These are phyloP conservation scores for Mrakia hoshinonis DNA, from an alignment of 768 basidiomycete species.

Conservation along the genomic window DNA sequence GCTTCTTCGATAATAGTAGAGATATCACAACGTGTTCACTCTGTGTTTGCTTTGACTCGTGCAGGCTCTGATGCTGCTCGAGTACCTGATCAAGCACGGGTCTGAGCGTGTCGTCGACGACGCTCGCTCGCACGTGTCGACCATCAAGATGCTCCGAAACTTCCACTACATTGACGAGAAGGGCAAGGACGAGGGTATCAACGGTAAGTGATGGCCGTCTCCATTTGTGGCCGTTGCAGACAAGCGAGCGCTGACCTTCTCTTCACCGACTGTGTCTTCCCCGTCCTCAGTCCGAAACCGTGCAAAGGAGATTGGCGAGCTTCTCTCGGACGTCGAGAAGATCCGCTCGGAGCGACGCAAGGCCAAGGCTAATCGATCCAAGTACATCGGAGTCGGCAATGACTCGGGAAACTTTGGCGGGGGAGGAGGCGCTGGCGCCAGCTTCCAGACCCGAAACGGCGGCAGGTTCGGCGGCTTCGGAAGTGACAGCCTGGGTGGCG, in stretches of 20 bases:
- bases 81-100: conserved; percentile 94
- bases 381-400: conserved; percentile 79
- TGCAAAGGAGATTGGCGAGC: conserved; percentile 80
- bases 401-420: conserved; percentile 47
- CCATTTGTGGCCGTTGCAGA: not conserved
- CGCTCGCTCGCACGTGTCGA: conserved; percentile 84
- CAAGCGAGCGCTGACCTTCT: not conserved
- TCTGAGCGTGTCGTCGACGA: conserved; percentile 97
- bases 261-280: not conserved
- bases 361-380: conserved; percentile 80
- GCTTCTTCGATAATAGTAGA: not conserved
- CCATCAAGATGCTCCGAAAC: conserved; percentile 91
- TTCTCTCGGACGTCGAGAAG: conserved; percentile 80
- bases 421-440: conserved; percentile 38
- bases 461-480: conserved; percentile 63
- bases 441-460: conserved; percentile 53
- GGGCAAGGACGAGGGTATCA: conserved; percentile 95
- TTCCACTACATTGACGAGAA: conserved; percentile 99
- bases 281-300: conserved; percentile 73
- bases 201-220: conserved; percentile 52
- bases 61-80: conserved; percentile 81
- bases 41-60: not conserved
- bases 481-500: conserved; percentile 45
- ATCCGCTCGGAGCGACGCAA: conserved; percentile 83
- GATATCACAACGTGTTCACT: no score